These are phyloP conservation scores for Acer yangbiense DNA, from an alignment of 345 rosid species.

Conservation along the genomic window DNA sequence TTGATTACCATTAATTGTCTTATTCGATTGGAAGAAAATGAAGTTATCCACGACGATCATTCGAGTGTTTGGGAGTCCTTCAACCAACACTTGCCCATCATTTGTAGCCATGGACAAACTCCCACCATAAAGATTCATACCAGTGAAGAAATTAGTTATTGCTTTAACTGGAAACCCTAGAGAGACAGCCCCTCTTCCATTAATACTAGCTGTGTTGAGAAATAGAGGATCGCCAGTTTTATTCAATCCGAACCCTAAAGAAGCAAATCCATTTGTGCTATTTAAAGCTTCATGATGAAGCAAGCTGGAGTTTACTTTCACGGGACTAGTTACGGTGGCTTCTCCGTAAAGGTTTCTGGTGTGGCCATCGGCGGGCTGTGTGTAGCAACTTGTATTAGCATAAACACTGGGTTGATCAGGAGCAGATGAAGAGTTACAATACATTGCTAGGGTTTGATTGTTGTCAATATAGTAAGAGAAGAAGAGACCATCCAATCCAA, in stretches of 20 bases:
- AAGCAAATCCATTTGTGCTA: slow-evolving; percentile 31
- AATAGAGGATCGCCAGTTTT: slow-evolving; percentile 26
- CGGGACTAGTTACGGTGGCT: slow-evolving; percentile 18
- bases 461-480: slow-evolving; percentile 38
- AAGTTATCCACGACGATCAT: slow-evolving; percentile 5
- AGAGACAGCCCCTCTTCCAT: slow-evolving; percentile 35
- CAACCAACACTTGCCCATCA: slow-evolving; percentile 33
- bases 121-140: slow-evolving; percentile 37
- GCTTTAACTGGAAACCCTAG: slow-evolving; percentile 38
- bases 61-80: slow-evolving; percentile 25
- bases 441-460: slow-evolving; percentile 30
- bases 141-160: slow-evolving; percentile 20
- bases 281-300: slow-evolving; percentile 34
- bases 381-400: slow-evolving; percentile 29
- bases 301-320: slow-evolving; percentile 31
- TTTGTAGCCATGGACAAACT: slow-evolving; percentile 39
- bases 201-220: slow-evolving; percentile 28
- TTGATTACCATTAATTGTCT: background rate
- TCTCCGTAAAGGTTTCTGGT: slow-evolving; percentile 42
- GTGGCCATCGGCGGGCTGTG: slow-evolving; percentile 33
- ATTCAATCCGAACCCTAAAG: slow-evolving; percentile 37
- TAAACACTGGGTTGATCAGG: background rate
- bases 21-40: slow-evolving; percentile 13
- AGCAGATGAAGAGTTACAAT: slow-evolving; percentile 32
- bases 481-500: slow-evolving; percentile 42